These are phyloP conservation scores for Colletotrichum sp. DNA, from an alignment of 2,329 filamentous ascomycete species.

Conservation along the genomic window DNA sequence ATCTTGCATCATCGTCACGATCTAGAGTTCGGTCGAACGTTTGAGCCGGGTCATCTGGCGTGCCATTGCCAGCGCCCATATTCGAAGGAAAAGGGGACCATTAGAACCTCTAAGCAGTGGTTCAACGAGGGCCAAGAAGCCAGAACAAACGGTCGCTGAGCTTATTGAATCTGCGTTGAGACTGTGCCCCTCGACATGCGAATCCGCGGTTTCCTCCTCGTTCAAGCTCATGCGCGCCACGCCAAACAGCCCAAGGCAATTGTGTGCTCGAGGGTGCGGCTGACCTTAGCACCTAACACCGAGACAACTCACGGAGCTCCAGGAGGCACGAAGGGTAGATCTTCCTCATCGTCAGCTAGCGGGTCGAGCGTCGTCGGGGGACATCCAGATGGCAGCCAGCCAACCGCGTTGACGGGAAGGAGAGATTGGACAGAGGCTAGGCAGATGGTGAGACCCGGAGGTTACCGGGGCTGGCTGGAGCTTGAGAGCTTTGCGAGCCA, in stretches of 20 bases:
- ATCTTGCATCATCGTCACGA: not conserved
- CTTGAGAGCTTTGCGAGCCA: not conserved
- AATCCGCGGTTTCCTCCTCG: not conserved
- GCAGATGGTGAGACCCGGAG: not conserved
- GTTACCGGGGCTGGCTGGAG: not conserved
- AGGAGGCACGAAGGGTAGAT: not conserved
- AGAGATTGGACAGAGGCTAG: not conserved
- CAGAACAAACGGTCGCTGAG: not conserved
- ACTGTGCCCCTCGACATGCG: not conserved
- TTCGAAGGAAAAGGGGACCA: not conserved
- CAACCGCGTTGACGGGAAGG: not conserved
- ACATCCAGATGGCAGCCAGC: not conserved
- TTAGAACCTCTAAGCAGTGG: not conserved
- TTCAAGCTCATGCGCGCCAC: not conserved
- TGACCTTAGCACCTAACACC: not conserved
- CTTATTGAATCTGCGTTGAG: not conserved
- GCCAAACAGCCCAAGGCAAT: not conserved
- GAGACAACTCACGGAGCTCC: not conserved
- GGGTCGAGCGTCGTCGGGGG: not conserved
- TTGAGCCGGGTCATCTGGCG: not conserved
- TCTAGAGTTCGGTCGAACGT: slow-evolving; percentile 14
- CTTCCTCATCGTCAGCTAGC: not conserved
- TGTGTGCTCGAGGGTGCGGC: not conserved
- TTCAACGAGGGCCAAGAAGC: not conserved
- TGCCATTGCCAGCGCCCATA: not conserved